These are phyloP conservation scores for Epichloe festucae DNA, from an alignment of 2,329 filamentous ascomycete genomes.

Conservation along the genomic window DNA sequence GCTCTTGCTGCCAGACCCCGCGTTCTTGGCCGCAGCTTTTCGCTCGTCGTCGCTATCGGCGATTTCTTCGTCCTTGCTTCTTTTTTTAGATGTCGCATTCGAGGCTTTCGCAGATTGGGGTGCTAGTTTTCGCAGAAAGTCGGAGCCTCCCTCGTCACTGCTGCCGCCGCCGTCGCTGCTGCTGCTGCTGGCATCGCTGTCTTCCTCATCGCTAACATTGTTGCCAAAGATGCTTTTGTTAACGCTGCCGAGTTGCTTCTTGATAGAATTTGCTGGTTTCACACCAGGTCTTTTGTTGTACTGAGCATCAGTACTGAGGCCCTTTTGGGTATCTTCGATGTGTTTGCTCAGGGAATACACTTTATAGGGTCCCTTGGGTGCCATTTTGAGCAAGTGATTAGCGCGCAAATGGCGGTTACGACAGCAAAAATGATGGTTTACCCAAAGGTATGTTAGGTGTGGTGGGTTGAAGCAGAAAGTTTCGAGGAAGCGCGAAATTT, in stretches of 20 bases:
- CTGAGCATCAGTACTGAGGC: slow-evolving; percentile 19
- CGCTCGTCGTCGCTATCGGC: slow-evolving; percentile 30
- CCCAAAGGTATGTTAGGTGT: background rate
- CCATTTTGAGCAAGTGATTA: slow-evolving; percentile 17
- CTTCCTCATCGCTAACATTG: slow-evolving; percentile 17
- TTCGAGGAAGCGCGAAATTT: slow-evolving; percentile 8
- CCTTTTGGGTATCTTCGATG: slow-evolving; percentile 25
- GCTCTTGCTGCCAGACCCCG: slow-evolving; percentile 6
- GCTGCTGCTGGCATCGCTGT: slow-evolving; percentile 16
- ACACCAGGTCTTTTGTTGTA: slow-evolving; percentile 17
- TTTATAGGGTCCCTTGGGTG: slow-evolving; percentile 22
- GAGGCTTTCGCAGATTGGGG: slow-evolving; percentile 7
- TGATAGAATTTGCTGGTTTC: slow-evolving; percentile 17
- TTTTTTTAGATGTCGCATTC: slow-evolving; percentile 12
- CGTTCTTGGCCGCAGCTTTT: slow-evolving; percentile 14
- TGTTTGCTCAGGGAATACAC: slow-evolving; percentile 25
- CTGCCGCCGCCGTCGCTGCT: slow-evolving; percentile 23
- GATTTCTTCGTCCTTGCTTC: slow-evolving; percentile 25
- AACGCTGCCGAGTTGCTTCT: slow-evolving; percentile 14
- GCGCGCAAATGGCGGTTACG: slow-evolving; percentile 1
- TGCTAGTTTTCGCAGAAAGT: slow-evolving; percentile 22
- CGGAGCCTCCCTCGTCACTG: slow-evolving; percentile 17
- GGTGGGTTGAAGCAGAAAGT: slow-evolving; percentile 1
- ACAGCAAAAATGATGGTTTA: background rate
- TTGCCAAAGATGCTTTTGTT: slow-evolving; percentile 17